Evolutionary conservation across 2,329 filamentous ascomycete genomes (phyloP), one percentile per base, ranked within the genome.

Genomic region (Podosphaera aphanis): DNA sequence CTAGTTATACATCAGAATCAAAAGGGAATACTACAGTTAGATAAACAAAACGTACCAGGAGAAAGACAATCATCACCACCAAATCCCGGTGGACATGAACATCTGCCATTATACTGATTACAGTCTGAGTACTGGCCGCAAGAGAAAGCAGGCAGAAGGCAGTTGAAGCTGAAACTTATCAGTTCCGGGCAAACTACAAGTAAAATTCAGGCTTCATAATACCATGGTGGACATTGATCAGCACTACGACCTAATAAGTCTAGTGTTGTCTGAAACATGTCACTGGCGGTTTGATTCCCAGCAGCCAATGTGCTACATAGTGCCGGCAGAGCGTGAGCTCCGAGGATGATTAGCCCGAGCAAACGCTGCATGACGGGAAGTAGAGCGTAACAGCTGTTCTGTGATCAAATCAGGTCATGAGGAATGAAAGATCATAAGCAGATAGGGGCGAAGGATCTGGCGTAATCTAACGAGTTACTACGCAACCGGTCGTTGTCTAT

Each of bases 11-110:
- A 40, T 53, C 44, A 53, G 48, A 46, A 51, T 47, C 18, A 31
- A 20, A 20, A n/a, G 36, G 39, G 16, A 18, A 16, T 15, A 19
- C 4, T 18, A 27, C 36, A 36, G 31, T 3, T 38, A 18, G 15
- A 18, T 15, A 18, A 16, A 16, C n/a, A 3, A 41, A 41, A 36
- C 71, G 54, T 64, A 80, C 76, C 65, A 54, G 92, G 90, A 57
- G 82, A 68, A 43, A 92, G 74, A 58, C 90, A 98, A 63, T 95
- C 86, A 56, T 93, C 83, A 48, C 88, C 88, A 49, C 86, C 90
- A 59, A 92, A 98, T 31, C 90, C 90, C 16, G 83, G 70, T 7
- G 88, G 86, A 61, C 90, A 98, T 49, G 79, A 73, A 64, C 90
- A 98, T 67, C 92, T 86, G 43, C 90, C 90, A 56, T 84, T 93